A percentile compares a stretch with the other conserved stretches of the same genome.
Conservation (phyloP, 371 early-diverging fungal genomes). For the Mucor irregularis region DNA sequence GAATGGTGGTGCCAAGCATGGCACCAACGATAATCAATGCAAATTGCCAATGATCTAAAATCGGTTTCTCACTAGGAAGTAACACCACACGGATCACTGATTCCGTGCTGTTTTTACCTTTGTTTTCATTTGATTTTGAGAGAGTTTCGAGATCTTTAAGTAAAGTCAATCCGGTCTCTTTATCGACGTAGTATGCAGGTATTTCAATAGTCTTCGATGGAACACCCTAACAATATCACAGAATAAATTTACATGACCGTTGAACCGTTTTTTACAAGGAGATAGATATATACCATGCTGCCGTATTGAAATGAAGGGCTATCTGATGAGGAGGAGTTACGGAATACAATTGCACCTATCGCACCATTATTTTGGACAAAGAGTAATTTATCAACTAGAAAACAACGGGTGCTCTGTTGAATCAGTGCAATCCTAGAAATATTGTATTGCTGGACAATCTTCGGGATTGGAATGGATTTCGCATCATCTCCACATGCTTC, state of each 20-base stretch:
- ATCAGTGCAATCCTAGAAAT: constrained; percentile 29
- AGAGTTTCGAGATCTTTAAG: constrained; percentile 17
- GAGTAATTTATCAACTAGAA: constrained; percentile 27
- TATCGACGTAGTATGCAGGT: constrained; percentile 30
- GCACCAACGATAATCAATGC: constrained; percentile 45
- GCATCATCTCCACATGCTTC: constrained; percentile 8
- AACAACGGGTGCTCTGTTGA: constrained; percentile 23
- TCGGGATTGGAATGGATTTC: background rate
- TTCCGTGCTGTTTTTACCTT: background rate
- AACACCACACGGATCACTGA: constrained; percentile 26
- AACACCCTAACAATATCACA: constrained; percentile 21
- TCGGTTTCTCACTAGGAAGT: constrained; percentile 21
- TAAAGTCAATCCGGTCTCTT: constrained; percentile 19
- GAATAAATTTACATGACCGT: background rate
- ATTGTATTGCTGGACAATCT: background rate
- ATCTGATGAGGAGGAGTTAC: constrained; percentile 19
- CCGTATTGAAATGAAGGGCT: background rate
- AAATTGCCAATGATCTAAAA: constrained; percentile 54
- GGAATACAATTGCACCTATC: constrained; percentile 29
- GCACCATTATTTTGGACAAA: constrained; percentile 36
- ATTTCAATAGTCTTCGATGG: constrained; percentile 26
- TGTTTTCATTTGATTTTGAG: background rate
- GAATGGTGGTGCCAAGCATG: constrained; percentile 39
- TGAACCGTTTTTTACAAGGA: background rate
- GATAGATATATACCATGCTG: background rate